Conservation (phyloP, 2,329 filamentous ascomycete species). For the Ceratocystiopsis brevicomis region DNA sequence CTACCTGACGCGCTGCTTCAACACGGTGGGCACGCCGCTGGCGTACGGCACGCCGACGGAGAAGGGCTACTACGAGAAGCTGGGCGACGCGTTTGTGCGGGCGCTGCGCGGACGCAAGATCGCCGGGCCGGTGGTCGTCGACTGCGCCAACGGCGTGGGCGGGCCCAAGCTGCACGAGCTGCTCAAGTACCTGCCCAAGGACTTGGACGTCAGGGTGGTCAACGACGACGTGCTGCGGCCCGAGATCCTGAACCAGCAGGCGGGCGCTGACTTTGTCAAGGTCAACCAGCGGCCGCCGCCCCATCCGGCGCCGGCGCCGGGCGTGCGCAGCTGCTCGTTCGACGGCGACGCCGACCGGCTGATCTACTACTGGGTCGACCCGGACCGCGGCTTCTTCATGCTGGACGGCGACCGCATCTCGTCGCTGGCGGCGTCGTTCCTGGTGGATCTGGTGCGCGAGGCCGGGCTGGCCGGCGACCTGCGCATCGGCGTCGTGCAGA, state of each 20-base stretch:
- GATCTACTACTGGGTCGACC: conserved; percentile 84
- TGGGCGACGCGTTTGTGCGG: conserved; percentile 63
- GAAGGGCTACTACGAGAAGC: conserved; percentile 86
- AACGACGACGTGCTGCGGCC: conserved; percentile 88
- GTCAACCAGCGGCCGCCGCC: conserved; percentile 84
- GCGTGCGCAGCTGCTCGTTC: conserved; percentile 71
- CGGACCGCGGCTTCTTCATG: conserved; percentile 69
- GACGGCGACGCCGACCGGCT: conserved; percentile 92
- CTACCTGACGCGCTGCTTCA: conserved; percentile 86
- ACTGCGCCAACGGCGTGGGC: conserved; percentile 93
- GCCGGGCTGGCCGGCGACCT: conserved; percentile 64
- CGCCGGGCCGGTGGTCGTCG: conserved; percentile 59
- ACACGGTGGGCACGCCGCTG: conserved; percentile 73
- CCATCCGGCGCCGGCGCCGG: conserved; percentile 54
- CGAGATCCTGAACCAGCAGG: conserved; percentile 78
- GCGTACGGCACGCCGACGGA: conserved; percentile 82
- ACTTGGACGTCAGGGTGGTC: conserved; percentile 59
- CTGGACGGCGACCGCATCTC: conserved; percentile 95
- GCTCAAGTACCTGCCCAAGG: conserved; percentile 59
- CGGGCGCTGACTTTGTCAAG: conserved; percentile 93
- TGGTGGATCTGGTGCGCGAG: conserved; percentile 70
- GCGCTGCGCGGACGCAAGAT: conserved; percentile 64
- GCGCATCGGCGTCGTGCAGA: conserved; percentile 88
- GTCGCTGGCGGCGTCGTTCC: conserved; percentile 81
- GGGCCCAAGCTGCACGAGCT: conserved; percentile 78